Evolutionary conservation across 192 early-diverging fungal genomes (phyloP).

Genomic region (Neocallimastix lanati): DNA sequence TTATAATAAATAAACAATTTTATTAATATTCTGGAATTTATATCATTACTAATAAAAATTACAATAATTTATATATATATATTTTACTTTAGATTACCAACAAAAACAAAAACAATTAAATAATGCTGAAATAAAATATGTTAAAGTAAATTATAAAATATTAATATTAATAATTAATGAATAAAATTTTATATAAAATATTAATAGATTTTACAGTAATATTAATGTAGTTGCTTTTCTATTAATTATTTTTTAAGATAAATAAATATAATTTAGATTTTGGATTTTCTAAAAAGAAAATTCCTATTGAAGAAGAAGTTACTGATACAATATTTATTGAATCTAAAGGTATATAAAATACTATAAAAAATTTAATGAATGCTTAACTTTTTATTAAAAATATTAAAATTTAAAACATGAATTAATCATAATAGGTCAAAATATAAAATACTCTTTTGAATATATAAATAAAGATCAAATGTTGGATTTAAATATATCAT

Average conservation of each 20-base stretch:
- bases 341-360: neutral
- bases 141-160: neutral
- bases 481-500: neutral
- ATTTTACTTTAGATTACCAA: too few species aligned
- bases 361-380: too few species aligned
- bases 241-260: too few species aligned
- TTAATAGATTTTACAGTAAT: too few species aligned
- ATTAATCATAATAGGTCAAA: neutral
- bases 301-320: neutral
- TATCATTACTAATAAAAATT: too few species aligned
- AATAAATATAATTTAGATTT: neutral
- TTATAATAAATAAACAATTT: too few species aligned
- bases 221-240: too few species aligned
- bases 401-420: too few species aligned
- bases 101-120: neutral
- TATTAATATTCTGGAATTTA: too few species aligned
- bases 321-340: neutral
- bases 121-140: neutral
- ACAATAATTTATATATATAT: too few species aligned
- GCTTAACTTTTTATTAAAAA: too few species aligned
- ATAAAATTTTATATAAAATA: too few species aligned
- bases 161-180: neutral
- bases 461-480: neutral
- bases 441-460: neutral
- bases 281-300: neutral